Percentiles rank a stretch among this genome's conserved stretches.
Evolutionary conservation across 1,284 basidiomycete species (phyloP).

Genomic region (Boletus smithii): DNA sequence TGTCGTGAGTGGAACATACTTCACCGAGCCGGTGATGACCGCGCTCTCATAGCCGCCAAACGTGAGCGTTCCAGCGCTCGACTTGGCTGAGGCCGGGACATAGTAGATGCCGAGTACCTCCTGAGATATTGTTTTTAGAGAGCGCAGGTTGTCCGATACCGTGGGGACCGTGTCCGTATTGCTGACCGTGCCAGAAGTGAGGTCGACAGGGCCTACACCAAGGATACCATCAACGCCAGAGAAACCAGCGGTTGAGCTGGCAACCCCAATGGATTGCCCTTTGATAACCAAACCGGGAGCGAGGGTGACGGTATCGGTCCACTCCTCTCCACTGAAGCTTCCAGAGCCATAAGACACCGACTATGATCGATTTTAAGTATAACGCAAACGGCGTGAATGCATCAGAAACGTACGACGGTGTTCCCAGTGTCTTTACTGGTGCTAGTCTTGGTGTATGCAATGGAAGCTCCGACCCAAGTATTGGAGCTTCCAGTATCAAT

Average conservation of each 20-base stretch:
- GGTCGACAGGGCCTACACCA: slow-evolving; percentile 50
- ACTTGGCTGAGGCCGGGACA: slow-evolving; percentile 35
- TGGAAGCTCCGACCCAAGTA: slow-evolving; percentile 36
- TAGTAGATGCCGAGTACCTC: slow-evolving; percentile 51
- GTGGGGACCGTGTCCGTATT: slow-evolving; percentile 34
- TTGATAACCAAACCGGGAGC: slow-evolving; percentile 40
- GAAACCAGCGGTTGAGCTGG: slow-evolving; percentile 42
- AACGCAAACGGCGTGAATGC: neutral
- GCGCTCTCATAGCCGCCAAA: slow-evolving; percentile 46
- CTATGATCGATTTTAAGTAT: neutral
- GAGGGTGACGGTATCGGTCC: slow-evolving; percentile 47
- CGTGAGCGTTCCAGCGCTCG: slow-evolving; percentile 41
- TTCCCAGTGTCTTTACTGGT: slow-evolving; percentile 45
- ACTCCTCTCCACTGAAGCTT: slow-evolving; percentile 49
- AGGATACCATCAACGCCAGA: slow-evolving; percentile 51
- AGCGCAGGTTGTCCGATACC: slow-evolving; percentile 42
- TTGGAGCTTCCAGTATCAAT: slow-evolving; percentile 33
- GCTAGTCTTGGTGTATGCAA: too few relatives aligned
- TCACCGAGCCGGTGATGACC: slow-evolving; percentile 44
- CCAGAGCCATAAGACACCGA: slow-evolving; percentile 45
- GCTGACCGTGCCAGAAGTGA: slow-evolving; percentile 40
- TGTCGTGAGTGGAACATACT: slow-evolving; percentile 48
- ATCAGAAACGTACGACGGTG: slow-evolving; percentile 30
- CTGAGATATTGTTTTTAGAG: slow-evolving; percentile 41
- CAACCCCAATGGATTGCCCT: slow-evolving; percentile 52